These are phyloP conservation scores for Paramecium sexaurelia DNA, from an alignment of 73 alveolate genomes.

Conservation along the genomic window DNA sequence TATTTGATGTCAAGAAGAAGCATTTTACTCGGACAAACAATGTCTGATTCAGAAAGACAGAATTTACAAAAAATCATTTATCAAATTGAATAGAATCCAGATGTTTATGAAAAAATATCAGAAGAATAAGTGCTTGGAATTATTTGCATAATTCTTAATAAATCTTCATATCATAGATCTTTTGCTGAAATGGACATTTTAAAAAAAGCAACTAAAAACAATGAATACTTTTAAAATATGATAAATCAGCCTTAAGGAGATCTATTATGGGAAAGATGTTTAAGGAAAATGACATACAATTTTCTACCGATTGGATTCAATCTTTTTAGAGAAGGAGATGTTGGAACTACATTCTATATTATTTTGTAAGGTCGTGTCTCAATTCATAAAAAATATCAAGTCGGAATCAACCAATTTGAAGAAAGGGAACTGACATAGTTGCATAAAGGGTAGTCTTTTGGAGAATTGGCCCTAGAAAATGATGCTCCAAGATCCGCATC, in stretches of 20 bases:
- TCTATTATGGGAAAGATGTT: constrained; percentile 16
- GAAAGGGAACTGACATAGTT: constrained; percentile 45
- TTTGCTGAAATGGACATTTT: constrained; percentile 32
- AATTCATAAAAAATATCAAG: background rate
- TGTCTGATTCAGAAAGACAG: constrained; percentile 8
- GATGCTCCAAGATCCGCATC: constrained; percentile 68
- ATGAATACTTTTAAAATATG: background rate
- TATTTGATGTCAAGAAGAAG: background rate
- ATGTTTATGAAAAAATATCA: background rate
- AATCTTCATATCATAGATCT: constrained; percentile 9
- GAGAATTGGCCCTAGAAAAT: constrained; percentile 60
- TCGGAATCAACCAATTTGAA: background rate
- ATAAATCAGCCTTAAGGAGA: constrained; percentile 44
- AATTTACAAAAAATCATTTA: background rate
- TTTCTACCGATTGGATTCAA: background rate
- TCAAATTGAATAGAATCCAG: background rate
- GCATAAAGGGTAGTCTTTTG: constrained; percentile 51
- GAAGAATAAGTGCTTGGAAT: background rate
- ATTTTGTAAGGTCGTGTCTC: constrained; percentile 14
- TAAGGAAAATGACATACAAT: background rate
- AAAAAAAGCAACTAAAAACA: background rate
- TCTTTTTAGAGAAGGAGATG: constrained; percentile 46
- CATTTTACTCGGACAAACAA: background rate
- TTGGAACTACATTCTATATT: constrained; percentile 49
- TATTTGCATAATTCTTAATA: constrained; percentile 1